Percentiles rank a stretch among this genome's conserved stretches.
phyloP scores from a whole-genome alignment of 2,329 filamentous ascomycete genomes.

The Ophiostoma montium region DNA sequence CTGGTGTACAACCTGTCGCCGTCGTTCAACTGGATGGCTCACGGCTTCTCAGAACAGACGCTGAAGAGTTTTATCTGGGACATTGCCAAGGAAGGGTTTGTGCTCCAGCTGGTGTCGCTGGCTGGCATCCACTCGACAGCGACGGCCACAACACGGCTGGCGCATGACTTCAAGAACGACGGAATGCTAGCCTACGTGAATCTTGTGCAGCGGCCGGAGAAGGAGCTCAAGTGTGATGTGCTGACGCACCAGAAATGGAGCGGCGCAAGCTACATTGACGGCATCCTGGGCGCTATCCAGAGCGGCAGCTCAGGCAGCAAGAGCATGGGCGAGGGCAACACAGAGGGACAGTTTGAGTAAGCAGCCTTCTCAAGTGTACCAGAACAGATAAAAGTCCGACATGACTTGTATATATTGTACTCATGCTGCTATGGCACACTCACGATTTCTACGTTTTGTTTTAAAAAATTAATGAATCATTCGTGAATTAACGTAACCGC shows the following conservation, averaged over 20 bases:
- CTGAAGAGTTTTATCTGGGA: constrained; percentile 95
- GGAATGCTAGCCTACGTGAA: constrained; percentile 98
- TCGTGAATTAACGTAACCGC: too few species aligned
- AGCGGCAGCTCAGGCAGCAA: constrained; percentile 78
- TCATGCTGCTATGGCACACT: too few species aligned
- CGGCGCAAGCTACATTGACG: constrained; percentile 61
- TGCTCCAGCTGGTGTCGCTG: constrained; percentile 52
- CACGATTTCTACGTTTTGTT: too few species aligned
- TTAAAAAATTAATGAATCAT: too few species aligned
- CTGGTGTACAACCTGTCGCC: constrained; percentile 94
- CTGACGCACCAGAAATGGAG: constrained; percentile 87
- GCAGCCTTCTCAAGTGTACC: neutral
- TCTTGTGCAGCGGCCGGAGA: constrained; percentile 75
- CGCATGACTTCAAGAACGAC: constrained; percentile 68
- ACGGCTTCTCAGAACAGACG: constrained; percentile 73
- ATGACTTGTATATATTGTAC: too few species aligned
- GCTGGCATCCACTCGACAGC: constrained; percentile 54
- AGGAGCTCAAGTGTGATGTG: constrained; percentile 84
- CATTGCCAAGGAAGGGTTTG: constrained; percentile 74
- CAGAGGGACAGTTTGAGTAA: constrained; percentile 51
- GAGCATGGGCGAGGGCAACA: constrained; percentile 93
- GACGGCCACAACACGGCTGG: constrained; percentile 56
- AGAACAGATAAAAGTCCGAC: too few species aligned
- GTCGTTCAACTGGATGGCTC: constrained; percentile 97
- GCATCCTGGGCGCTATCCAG: constrained; percentile 78